phyloP scores from a whole-genome alignment of 2,329 filamentous ascomycete genomes.

The Cercospora nicotianae region DNA sequence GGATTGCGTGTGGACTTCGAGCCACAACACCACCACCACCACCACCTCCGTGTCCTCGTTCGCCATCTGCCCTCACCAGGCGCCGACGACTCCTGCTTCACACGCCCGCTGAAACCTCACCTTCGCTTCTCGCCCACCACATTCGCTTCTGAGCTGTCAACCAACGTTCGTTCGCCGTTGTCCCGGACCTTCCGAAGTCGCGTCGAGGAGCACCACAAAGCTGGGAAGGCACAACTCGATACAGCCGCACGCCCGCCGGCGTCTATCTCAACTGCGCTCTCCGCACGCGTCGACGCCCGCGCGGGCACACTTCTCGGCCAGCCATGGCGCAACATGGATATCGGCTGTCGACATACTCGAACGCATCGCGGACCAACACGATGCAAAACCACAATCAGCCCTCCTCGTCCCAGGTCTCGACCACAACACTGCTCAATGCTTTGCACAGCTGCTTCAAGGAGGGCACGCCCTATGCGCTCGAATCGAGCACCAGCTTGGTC shows the following conservation, averaged over 20 bases:
- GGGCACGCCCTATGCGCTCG: constrained; percentile 78
- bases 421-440: constrained; percentile 87
- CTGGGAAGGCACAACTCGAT: neutral
- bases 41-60: neutral
- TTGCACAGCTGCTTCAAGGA: constrained; percentile 86
- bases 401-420: constrained; percentile 74
- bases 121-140: constrained; percentile 18
- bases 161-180: neutral
- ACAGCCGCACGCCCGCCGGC: constrained; percentile 8
- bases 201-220: neutral
- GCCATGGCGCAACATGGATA: constrained; percentile 55
- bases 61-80: neutral
- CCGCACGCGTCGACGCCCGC: constrained; percentile 21
- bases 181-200: neutral
- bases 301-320: constrained; percentile 24
- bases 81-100: neutral
- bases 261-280: constrained; percentile 4
- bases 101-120: constrained; percentile 6
- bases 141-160: constrained; percentile 13
- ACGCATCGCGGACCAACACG: constrained; percentile 58
- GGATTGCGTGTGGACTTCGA: neutral
- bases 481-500: constrained; percentile 85
- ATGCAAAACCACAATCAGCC: constrained; percentile 44
- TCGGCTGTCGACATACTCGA: constrained; percentile 63
- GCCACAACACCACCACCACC: constrained; percentile 1